Percentiles rank a stretch among this genome's conserved stretches.
These are phyloP conservation scores for Cystofilobasidium bisporidii DNA, from an alignment of 768 basidiomycete genomes.

Conservation along the genomic window DNA sequence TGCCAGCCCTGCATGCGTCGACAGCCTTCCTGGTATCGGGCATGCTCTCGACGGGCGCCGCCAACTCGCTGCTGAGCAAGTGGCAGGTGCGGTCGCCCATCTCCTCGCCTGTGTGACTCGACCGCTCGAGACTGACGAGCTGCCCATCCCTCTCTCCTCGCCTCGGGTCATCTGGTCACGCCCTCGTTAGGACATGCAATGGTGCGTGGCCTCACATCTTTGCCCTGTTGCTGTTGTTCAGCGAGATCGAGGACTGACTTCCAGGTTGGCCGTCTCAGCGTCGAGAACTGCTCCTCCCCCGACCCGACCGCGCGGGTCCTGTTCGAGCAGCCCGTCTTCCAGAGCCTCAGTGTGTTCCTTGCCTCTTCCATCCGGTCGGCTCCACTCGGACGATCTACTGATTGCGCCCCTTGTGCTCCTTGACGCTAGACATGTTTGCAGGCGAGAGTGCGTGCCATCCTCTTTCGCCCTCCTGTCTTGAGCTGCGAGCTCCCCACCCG, in stretches of 20 bases:
- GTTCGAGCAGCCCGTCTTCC: slow-evolving; percentile 93
- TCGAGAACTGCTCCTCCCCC: slow-evolving; percentile 72
- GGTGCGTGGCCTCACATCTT: slow-evolving; percentile 36
- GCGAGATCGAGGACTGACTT: neutral
- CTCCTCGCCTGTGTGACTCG: neutral
- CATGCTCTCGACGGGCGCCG: slow-evolving; percentile 61
- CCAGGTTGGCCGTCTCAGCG: slow-evolving; percentile 35
- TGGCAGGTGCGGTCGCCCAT: slow-evolving; percentile 49
- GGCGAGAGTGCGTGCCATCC: slow-evolving; percentile 57
- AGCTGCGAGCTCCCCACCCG: too few species aligned
- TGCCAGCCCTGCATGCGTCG: slow-evolving; percentile 3
- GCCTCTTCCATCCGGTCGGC: neutral
- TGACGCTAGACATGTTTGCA: slow-evolving; percentile 25
- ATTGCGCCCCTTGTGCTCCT: slow-evolving; percentile 12
- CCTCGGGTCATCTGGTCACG: slow-evolving; percentile 42
- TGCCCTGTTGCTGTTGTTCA: neutral
- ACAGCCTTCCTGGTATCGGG: slow-evolving; percentile 65
- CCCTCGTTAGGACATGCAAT: slow-evolving; percentile 95
- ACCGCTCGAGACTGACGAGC: slow-evolving; percentile 31
- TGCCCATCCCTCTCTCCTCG: neutral
- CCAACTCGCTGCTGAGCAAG: slow-evolving; percentile 72
- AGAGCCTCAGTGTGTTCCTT: slow-evolving; percentile 62
- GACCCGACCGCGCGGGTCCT: slow-evolving; percentile 56
- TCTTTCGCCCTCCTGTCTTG: too few species aligned
- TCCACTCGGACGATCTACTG: too few species aligned